These are phyloP conservation scores for Fonsecaea erecta DNA, from an alignment of 2,329 filamentous ascomycete species.

Conservation along the genomic window DNA sequence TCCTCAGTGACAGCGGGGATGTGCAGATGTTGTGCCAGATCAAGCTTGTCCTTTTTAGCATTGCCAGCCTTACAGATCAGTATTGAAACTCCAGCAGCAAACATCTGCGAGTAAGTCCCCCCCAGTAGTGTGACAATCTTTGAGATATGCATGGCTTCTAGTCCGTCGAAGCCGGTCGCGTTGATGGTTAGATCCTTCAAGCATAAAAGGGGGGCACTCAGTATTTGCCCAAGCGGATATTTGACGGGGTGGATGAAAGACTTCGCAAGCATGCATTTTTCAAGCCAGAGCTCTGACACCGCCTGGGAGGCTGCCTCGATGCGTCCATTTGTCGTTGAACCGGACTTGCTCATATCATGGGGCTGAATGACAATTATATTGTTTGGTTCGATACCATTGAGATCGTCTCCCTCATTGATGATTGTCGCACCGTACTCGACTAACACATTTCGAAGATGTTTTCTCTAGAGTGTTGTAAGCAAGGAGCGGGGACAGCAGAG, in stretches of 20 bases:
- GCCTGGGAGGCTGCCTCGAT: conserved; percentile 35
- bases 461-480: conserved; percentile 20
- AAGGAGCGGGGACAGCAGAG: neutral
- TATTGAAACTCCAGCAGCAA: conserved; percentile 73
- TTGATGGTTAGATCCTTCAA: conserved; percentile 75
- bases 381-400: conserved; percentile 15
- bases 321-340: conserved; percentile 41
- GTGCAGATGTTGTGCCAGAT: conserved; percentile 72
- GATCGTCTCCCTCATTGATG: conserved; percentile 44
- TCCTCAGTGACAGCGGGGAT: conserved; percentile 80
- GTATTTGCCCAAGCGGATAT: conserved; percentile 77
- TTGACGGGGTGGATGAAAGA: conserved; percentile 69
- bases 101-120: conserved; percentile 76
- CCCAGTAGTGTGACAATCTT: conserved; percentile 77
- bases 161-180: conserved; percentile 79
- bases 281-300: conserved; percentile 92
- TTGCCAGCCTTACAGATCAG: conserved; percentile 70
- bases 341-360: conserved; percentile 43
- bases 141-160: conserved; percentile 83
- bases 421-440: conserved; percentile 47
- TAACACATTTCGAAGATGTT: conserved; percentile 48
- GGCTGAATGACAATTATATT: conserved; percentile 54
- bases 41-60: conserved; percentile 73
- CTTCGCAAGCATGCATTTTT: conserved; percentile 81
- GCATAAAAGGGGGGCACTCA: conserved; percentile 71